Evolutionary conservation across 2,329 filamentous ascomycete species (phyloP).

Genomic region (Sclerotinia minor): DNA sequence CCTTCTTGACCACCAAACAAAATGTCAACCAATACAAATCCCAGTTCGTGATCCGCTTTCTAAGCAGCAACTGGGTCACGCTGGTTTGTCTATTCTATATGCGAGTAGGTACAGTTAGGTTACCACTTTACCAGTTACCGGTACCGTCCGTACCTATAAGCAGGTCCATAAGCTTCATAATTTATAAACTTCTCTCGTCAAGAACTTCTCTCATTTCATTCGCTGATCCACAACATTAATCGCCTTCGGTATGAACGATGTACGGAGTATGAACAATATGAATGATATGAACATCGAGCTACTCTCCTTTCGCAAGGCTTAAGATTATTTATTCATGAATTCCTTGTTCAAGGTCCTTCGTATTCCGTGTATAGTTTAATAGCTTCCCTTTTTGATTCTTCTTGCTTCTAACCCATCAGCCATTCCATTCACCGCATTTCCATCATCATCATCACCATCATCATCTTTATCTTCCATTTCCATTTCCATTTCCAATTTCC

Average conservation of each 20-base stretch:
- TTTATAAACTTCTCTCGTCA: neutral
- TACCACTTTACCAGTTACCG: neutral
- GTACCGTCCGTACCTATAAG: too few relatives aligned
- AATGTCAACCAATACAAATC: neutral
- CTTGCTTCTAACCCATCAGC: neutral
- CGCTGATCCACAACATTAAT: neutral
- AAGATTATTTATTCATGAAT: neutral
- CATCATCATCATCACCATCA: too few relatives aligned
- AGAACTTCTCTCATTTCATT: slow-evolving; percentile 1
- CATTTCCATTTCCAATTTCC: neutral
- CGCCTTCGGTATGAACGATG: neutral
- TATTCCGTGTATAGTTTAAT: neutral
- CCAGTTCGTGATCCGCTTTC: slow-evolving; percentile 1
- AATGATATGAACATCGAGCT: neutral
- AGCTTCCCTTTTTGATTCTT: neutral
- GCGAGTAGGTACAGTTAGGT: too few relatives aligned
- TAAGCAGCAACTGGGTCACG: neutral
- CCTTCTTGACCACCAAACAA: slow-evolving; percentile 11
- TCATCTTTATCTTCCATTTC: too few relatives aligned
- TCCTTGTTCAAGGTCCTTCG: neutral
- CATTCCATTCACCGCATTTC: neutral
- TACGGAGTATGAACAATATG: neutral
- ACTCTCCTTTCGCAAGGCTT: slow-evolving; percentile 14
- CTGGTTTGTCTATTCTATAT: slow-evolving; percentile 2
- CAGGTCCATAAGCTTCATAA: too few relatives aligned